These are phyloP conservation scores for Cercospora berteroae DNA, from an alignment of 2,329 filamentous ascomycete genomes.

Conservation along the genomic window DNA sequence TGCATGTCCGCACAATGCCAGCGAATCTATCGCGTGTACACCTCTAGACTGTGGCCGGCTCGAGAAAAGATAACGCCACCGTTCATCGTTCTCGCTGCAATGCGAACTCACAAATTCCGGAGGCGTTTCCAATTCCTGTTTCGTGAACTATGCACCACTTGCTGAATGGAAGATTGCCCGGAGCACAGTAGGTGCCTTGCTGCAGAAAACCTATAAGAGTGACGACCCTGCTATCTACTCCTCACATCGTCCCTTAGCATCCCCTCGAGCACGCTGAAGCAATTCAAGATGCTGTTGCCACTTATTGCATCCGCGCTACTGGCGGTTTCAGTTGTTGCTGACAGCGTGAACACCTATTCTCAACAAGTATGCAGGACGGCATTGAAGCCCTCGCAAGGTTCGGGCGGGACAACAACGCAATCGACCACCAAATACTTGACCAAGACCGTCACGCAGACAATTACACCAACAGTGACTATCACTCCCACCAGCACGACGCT, in stretches of 20 bases:
- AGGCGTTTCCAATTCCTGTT: background rate
- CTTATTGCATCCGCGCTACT: background rate
- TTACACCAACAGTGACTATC: constrained; percentile 1
- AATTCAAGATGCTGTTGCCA: background rate
- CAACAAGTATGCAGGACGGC: constrained; percentile 3
- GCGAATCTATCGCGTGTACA: background rate
- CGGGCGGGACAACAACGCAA: background rate
- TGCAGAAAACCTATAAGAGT: background rate
- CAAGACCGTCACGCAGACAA: background rate
- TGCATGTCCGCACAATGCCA: background rate
- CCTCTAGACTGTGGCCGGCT: background rate
- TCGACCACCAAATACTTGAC: background rate
- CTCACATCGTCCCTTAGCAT: background rate
- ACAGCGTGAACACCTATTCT: constrained; percentile 6
- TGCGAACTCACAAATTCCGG: background rate
- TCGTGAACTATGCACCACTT: background rate
- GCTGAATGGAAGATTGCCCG: background rate
- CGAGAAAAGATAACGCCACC: background rate
- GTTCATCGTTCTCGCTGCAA: background rate
- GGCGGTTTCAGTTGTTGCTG: background rate
- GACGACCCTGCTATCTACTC: background rate
- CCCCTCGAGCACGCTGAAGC: background rate
- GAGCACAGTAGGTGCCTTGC: background rate
- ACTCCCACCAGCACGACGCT: constrained; percentile 1
- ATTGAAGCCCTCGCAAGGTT: background rate